Evolutionary conservation across 2,329 filamentous ascomycete genomes (phyloP).

Genomic region (Claviceps pusilla): DNA sequence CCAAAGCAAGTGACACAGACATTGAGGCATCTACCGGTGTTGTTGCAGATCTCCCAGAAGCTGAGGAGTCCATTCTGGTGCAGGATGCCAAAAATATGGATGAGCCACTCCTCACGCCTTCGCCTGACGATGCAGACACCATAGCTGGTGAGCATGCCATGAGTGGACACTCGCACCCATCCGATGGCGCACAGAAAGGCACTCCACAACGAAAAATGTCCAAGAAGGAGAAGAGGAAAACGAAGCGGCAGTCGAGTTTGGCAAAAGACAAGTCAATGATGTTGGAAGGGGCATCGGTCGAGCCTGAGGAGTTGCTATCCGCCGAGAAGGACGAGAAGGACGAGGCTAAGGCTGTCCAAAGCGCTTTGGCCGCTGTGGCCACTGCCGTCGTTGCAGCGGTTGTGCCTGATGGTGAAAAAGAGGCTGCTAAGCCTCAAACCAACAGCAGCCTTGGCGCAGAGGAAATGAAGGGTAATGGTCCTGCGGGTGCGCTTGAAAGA

Average conservation of each 20-base stretch:
- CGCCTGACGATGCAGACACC: background rate
- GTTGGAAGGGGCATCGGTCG: conserved; percentile 2
- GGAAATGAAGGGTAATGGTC: background rate
- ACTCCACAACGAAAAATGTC: conserved; percentile 9
- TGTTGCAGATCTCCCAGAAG: background rate
- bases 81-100: background rate
- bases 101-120: background rate
- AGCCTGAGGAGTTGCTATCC: conserved; percentile 5
- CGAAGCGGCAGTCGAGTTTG: background rate
- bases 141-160: background rate
- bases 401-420: background rate
- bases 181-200: background rate
- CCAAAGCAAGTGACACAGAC: background rate
- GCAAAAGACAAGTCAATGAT: background rate
- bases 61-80: background rate
- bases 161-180: background rate
- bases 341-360: conserved; percentile 22
- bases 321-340: conserved; percentile 19
- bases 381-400: too few relatives aligned
- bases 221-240: conserved; percentile 17
- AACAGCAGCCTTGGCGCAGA: background rate
- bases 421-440: background rate
- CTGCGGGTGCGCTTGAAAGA: background rate
- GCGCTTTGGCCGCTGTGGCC: conserved; percentile 9
- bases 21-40: background rate